Evolutionary conservation across 179 eudicot genomes (phyloP), one percentile per base, ranked within the genome.

Genomic region (Nepenthes alata): DNA sequence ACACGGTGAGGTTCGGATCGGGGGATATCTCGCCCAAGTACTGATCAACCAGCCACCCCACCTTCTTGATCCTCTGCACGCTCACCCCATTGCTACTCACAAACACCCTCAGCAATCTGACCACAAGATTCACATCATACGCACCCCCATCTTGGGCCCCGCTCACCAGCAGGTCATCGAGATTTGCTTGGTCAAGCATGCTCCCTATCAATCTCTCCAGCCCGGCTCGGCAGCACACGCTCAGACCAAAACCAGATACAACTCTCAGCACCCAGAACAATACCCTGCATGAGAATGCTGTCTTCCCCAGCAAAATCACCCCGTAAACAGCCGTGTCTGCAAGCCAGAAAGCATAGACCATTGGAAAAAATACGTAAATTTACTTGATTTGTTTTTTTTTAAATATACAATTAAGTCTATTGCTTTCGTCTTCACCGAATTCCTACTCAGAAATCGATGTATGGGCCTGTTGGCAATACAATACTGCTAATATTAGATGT

Each of bases 1-100:
- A 74, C 38, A 81, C 65, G 67, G 77, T 81, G 36, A 86, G 72
- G 65, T 67, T 79, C 37, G 72, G 86, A 73, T 86, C 94, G 47
- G 94, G 94, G 14, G 89, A 80, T 35, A 86, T 83, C 65, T 86
- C 94, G n/a, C 79, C 78, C 68, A 86, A 71, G 57, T 86, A 86
- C 73, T 81, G 81, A 71, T 86, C 94, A 25, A 83, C 45, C 58
- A 86, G 54, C 64, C 75, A 71, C 1, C 87, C 89, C 5, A 86
- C 79, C 66, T 76, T 86, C 60, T 70, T 71, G 74, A 82, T 61
- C 72, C 82, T 82, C 49, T 58, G 54, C 51, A 70, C 48, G 37
- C 62, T 62, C 15, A 73, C 58, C 0, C 61, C 65, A 15, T 76
- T 77, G 5, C 77, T 63, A 55, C 74, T 77, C 48, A 85, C 87